Conservation (phyloP, 352 stramenopile genomes). For the Pythium rishiriense region DNA sequence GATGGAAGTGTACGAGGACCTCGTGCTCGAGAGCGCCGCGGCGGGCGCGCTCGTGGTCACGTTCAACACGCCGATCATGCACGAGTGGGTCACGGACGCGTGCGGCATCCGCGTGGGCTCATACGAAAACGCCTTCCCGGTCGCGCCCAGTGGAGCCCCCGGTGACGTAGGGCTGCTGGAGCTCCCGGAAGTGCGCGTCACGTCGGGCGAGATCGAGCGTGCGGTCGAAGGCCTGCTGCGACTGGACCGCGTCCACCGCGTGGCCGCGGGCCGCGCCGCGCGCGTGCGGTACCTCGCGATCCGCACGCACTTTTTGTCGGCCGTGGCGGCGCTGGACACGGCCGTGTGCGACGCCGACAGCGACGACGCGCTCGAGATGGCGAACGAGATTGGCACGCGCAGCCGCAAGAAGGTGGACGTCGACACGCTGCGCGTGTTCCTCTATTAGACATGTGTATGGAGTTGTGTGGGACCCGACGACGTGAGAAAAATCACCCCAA, state of each 20-base stretch:
- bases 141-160: neutral
- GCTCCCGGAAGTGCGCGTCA: slow-evolving; percentile 50
- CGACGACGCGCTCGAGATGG: slow-evolving; percentile 45
- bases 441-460: slow-evolving; percentile 44
- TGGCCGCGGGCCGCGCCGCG: slow-evolving; percentile 51
- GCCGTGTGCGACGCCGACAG: slow-evolving; percentile 56
- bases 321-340: slow-evolving; percentile 59
- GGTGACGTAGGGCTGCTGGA: slow-evolving; percentile 27
- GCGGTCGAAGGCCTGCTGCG: slow-evolving; percentile 44
- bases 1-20: slow-evolving; percentile 55
- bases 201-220: slow-evolving; percentile 53
- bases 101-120: slow-evolving; percentile 56
- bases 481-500: slow-evolving; percentile 7
- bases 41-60: slow-evolving; percentile 62
- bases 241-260: slow-evolving; percentile 54
- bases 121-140: slow-evolving; percentile 36
- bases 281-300: slow-evolving; percentile 62
- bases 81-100: slow-evolving; percentile 64
- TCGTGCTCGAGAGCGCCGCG: slow-evolving; percentile 50
- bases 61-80: slow-evolving; percentile 73
- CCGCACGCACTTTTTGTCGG: slow-evolving; percentile 67
- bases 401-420: slow-evolving; percentile 57
- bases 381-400: slow-evolving; percentile 59
- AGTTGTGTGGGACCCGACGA: slow-evolving; percentile 2
- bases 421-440: slow-evolving; percentile 60